Conservation (phyloP, 805 yeast species). For the Brettanomyces bruxellensis region DNA sequence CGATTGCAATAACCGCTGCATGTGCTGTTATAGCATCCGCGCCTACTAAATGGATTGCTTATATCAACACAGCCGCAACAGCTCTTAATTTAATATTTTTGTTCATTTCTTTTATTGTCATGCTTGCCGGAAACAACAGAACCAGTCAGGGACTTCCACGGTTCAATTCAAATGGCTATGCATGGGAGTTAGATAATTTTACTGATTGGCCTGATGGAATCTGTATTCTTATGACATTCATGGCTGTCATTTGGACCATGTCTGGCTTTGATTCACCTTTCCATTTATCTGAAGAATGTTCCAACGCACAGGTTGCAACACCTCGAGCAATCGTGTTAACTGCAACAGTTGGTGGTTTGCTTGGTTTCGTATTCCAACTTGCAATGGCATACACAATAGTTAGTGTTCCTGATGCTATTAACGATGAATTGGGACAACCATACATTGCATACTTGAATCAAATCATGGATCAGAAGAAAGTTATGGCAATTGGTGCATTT, state of each 20-base stretch:
- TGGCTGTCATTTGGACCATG: conserved; percentile 61
- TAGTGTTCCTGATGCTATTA: conserved; percentile 35
- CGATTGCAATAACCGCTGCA: conserved; percentile 39
- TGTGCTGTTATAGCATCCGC: conserved; percentile 39
- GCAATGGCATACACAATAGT: conserved; percentile 55
- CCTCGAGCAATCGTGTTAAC: conserved; percentile 57
- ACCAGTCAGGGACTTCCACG: conserved; percentile 28
- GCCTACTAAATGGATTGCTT: conserved; percentile 48
- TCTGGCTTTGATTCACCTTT: conserved; percentile 67
- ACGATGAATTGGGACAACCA: conserved; percentile 49
- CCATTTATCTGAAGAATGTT: conserved; percentile 61
- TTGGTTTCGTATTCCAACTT: conserved; percentile 49
- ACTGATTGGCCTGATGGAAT: conserved; percentile 57
- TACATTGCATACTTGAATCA: conserved; percentile 46
- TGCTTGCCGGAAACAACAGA: conserved; percentile 39
- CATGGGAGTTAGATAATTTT: conserved; percentile 46
- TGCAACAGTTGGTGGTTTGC: conserved; percentile 41
- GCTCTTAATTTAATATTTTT: conserved; percentile 37
- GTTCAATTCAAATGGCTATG: conserved; percentile 37
- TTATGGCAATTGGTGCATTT: conserved; percentile 32
- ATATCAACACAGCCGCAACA: conserved; percentile 43
- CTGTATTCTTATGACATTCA: conserved; percentile 43
- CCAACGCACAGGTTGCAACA: conserved; percentile 54
- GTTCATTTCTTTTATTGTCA: conserved; percentile 41
- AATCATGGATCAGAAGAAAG: conserved; percentile 32